Evolutionary conservation across 441 rosid species (phyloP).

Genomic region (Bruguiera hainesii): DNA sequence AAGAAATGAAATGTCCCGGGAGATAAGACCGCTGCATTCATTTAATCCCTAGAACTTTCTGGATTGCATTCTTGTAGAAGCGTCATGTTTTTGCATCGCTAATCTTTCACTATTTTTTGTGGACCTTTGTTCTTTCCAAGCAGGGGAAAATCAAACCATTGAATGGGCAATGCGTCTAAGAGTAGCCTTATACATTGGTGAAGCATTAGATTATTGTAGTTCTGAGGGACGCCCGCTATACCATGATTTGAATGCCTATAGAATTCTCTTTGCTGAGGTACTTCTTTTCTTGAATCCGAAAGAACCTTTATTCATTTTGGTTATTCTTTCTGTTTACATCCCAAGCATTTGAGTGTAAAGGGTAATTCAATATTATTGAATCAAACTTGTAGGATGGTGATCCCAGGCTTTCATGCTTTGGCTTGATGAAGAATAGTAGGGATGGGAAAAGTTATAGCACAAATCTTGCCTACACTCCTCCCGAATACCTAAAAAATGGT

Average conservation of each 20-base stretch:
- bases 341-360: constrained; percentile 15
- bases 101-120: no score
- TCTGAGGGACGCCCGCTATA: constrained; percentile 62
- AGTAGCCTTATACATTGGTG: constrained; percentile 69
- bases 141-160: constrained; percentile 73
- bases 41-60: no score
- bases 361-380: constrained; percentile 15
- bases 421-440: constrained; percentile 68
- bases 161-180: constrained; percentile 79
- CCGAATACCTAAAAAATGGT: constrained; percentile 70
- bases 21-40: no score
- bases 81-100: no score
- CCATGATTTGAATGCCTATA: constrained; percentile 75
- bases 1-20: no score
- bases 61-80: no score
- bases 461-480: constrained; percentile 67
- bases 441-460: constrained; percentile 70
- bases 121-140: constrained; percentile 18
- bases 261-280: constrained; percentile 87
- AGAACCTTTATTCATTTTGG: not conserved
- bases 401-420: constrained; percentile 86
- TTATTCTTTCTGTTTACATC: constrained; percentile 6
- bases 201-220: constrained; percentile 66
- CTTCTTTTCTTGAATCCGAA: constrained; percentile 12
- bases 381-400: constrained; percentile 66